These are phyloP conservation scores for Pythium sp. DNA, from an alignment of 352 stramenopile genomes.

Conservation along the genomic window DNA sequence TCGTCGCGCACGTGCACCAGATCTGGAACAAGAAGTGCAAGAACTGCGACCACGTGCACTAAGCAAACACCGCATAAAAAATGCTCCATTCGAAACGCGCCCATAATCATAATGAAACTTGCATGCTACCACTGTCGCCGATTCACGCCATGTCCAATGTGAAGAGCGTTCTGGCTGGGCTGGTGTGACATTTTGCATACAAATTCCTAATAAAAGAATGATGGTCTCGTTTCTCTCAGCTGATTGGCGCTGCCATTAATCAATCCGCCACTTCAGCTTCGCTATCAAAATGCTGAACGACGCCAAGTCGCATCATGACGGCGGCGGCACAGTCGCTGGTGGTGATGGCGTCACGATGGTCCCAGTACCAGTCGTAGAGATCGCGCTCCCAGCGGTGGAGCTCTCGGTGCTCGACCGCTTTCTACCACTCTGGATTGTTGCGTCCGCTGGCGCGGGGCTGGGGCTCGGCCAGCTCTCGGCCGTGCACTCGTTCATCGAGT, in stretches of 20 bases:
- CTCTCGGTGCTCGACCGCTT: conserved; percentile 54
- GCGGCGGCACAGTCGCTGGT: not conserved
- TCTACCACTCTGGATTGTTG: conserved; percentile 60
- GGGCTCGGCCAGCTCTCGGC: conserved; percentile 38
- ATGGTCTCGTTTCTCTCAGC: not conserved
- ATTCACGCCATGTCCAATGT: no score
- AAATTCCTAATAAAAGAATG: not conserved
- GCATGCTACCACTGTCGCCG: no score
- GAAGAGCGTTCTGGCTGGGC: no score
- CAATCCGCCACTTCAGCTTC: not conserved
- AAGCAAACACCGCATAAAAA: not conserved
- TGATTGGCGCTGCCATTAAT: not conserved
- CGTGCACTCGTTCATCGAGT: conserved; percentile 41
- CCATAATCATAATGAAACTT: no score
- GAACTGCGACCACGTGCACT: conserved; percentile 26
- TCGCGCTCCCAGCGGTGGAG: conserved; percentile 1
- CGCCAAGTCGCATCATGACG: not conserved
- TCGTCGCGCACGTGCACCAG: conserved; percentile 24
- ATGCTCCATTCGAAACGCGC: no score
- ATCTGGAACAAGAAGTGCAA: conserved; percentile 35
- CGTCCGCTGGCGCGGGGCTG: conserved; percentile 37
- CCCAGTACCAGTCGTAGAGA: no score
- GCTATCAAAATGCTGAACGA: not conserved
- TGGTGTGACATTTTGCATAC: not conserved
- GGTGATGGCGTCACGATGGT: not conserved